These are phyloP conservation scores for Fomitopsis schrenkii DNA, from an alignment of 1,284 basidiomycete genomes.

Conservation along the genomic window DNA sequence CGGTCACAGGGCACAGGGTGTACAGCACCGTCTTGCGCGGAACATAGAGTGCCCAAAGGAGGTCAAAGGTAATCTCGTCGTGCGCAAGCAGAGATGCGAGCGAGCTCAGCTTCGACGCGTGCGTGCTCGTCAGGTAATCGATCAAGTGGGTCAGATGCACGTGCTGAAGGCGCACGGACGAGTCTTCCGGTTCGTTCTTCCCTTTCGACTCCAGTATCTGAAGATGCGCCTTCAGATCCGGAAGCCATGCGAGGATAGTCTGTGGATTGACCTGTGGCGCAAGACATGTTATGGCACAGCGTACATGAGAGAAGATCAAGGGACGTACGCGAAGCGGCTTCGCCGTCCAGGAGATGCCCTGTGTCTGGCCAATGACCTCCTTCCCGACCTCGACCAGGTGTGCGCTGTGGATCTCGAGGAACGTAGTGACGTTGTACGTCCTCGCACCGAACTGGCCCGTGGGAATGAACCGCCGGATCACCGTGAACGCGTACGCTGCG, in stretches of 20 bases:
- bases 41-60: slow-evolving; percentile 52
- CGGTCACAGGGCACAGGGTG: slow-evolving; percentile 47
- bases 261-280: slow-evolving; percentile 46
- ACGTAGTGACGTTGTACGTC: slow-evolving; percentile 23
- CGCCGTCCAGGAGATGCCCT: slow-evolving; percentile 54
- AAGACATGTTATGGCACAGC: neutral
- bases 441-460: slow-evolving; percentile 15
- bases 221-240: slow-evolving; percentile 40
- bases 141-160: slow-evolving; percentile 45
- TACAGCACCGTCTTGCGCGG: slow-evolving; percentile 48
- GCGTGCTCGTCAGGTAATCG: slow-evolving; percentile 43
- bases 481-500: slow-evolving; percentile 25
- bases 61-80: slow-evolving; percentile 54
- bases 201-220: slow-evolving; percentile 34
- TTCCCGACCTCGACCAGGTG: slow-evolving; percentile 51
- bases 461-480: slow-evolving; percentile 26
- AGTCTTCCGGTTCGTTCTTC: slow-evolving; percentile 27
- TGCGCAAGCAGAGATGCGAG: slow-evolving; percentile 45
- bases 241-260: slow-evolving; percentile 48
- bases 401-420: slow-evolving; percentile 48
- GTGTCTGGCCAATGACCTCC: slow-evolving; percentile 49
- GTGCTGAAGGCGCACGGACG: slow-evolving; percentile 26
- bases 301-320: neutral
- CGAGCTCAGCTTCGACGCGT: slow-evolving; percentile 39
- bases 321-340: slow-evolving; percentile 45